A percentile compares a stretch with the other conserved stretches of the same genome.
These are phyloP conservation scores for Geotrichum candidum DNA, from an alignment of 1,139 yeast species.

Conservation along the genomic window DNA sequence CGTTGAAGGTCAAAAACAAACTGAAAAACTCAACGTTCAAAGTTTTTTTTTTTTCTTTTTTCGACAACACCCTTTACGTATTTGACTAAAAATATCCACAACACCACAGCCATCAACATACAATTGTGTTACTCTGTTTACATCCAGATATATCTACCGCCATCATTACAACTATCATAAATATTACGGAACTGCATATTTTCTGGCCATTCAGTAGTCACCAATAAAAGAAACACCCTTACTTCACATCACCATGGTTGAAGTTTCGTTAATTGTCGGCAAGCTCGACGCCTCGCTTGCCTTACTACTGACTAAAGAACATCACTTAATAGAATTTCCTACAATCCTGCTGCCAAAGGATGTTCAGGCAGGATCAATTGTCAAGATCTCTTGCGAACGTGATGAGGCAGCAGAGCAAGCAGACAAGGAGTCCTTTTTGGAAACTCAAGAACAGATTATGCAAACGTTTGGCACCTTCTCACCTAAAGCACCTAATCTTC, in stretches of 20 bases:
- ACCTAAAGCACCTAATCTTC: slow-evolving; percentile 70
- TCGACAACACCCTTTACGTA: too few species aligned
- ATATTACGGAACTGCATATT: too few species aligned
- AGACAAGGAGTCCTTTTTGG: slow-evolving; percentile 54
- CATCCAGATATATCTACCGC: too few species aligned
- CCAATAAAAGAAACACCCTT: too few species aligned
- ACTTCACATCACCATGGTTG: slow-evolving; percentile 47
- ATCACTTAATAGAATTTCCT: slow-evolving; percentile 93
- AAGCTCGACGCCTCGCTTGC: slow-evolving; percentile 94
- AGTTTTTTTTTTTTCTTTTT: too few species aligned
- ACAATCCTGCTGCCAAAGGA: slow-evolving; percentile 86
- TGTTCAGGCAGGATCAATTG: slow-evolving; percentile 90
- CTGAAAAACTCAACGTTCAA: too few species aligned
- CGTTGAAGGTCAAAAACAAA: too few species aligned
- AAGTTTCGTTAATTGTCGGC: slow-evolving; percentile 90
- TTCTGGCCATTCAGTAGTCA: too few species aligned
- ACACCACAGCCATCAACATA: too few species aligned
- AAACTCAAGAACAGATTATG: slow-evolving; percentile 68
- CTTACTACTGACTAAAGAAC: slow-evolving; percentile 80
- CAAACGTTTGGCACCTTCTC: slow-evolving; percentile 64
- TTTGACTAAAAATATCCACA: too few species aligned
- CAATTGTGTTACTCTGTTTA: too few species aligned
- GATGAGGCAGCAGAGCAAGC: slow-evolving; percentile 62
- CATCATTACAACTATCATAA: too few species aligned
- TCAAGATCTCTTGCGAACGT: slow-evolving; percentile 76